Evolutionary conservation across 2,329 filamentous ascomycete species (phyloP), one percentile per base, ranked within the genome.

Genomic region (Trichoderma sp.): DNA sequence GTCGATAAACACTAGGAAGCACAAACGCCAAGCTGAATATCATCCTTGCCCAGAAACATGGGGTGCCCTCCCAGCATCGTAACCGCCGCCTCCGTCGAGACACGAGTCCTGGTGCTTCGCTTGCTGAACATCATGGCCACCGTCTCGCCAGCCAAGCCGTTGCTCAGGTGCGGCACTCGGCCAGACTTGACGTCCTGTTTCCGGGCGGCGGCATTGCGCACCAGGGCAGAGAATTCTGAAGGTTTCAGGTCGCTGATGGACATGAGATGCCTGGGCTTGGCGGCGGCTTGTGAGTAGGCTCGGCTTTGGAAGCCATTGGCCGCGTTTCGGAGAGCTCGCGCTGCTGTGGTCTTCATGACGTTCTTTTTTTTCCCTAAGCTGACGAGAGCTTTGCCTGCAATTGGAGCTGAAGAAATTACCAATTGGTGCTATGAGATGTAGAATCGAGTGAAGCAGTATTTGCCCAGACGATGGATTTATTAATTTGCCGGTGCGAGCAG

Each of bases 121-220:
- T 99, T 99, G 86, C 87, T 96, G 85, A 99, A 99, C 86, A 96
- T 93, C 89, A 99, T 91, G 73, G 96, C 95, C 37, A 99, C 88
- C 0, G 94, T 94, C 80, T 93, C 89, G 64, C 93, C 92, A 0
- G 87, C 81, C 72, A 99, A 82, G 13, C 87, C 83, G 66, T 86
- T 82, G 67, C 96, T 82, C 55, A 84, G 82, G 62, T 83, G 79
- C 3, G 91, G 88, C 21, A 75, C 71, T 56, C 74, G 73, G 57
- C 88, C 88, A 24, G 88, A 87, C 79, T 96, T 97, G 83, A 95
- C 88, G 68, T 88, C 84, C 67, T 87, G 81, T 81, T 98, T 98
- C 83, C 93, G 88, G 55, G 86, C 81, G 29, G 88, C 85, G 62
- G 93, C 95, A 88, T 95, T 95, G 78, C 90, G 89, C 69, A 99